Percentiles rank a stretch among this genome's conserved stretches.
Conservation (phyloP, 768 basidiomycete genomes). For the Chalciporus chontae region DNA sequence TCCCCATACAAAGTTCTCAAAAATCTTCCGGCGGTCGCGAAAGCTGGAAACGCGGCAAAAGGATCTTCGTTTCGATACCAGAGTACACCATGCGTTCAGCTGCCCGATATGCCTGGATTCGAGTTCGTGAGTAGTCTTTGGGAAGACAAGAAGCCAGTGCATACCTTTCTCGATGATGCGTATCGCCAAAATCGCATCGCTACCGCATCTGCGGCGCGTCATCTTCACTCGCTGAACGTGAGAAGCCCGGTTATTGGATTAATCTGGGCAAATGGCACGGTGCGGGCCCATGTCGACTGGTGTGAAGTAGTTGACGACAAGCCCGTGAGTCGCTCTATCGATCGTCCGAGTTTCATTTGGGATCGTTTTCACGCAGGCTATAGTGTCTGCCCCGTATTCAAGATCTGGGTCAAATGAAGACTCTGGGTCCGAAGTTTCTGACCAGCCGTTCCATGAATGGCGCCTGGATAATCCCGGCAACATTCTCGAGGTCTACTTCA, state of each 20-base stretch:
- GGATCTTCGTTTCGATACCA: conserved; percentile 51
- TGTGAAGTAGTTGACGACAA: conserved; percentile 33
- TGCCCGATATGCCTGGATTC: conserved; percentile 45
- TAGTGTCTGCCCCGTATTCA: conserved; percentile 49
- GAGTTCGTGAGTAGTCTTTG: conserved; percentile 54
- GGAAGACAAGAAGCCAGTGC: conserved; percentile 59
- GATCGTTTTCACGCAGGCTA: conserved; percentile 31
- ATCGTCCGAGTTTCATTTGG: not conserved
- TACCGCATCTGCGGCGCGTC: conserved; percentile 46
- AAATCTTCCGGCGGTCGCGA: conserved; percentile 34
- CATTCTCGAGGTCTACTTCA: conserved; percentile 47
- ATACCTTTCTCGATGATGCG: conserved; percentile 47
- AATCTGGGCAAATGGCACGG: conserved; percentile 49
- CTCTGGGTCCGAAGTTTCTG: conserved; percentile 10
- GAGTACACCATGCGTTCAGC: conserved; percentile 45
- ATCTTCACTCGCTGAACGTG: conserved; percentile 46
- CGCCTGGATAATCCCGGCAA: conserved; percentile 40
- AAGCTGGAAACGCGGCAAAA: conserved; percentile 35
- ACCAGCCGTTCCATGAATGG: conserved; percentile 46
- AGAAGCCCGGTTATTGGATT: conserved; percentile 49
- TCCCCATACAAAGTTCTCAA: conserved; percentile 50
- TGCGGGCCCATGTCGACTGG: conserved; percentile 58
- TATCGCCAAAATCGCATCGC: conserved; percentile 59
- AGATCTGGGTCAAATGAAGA: conserved; percentile 13
- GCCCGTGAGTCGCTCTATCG: conserved; percentile 29